Percentiles rank a stretch among this genome's conserved stretches.
phyloP scores from a whole-genome alignment of 164 flowering plant species.

The Vitis rotundifolia region DNA sequence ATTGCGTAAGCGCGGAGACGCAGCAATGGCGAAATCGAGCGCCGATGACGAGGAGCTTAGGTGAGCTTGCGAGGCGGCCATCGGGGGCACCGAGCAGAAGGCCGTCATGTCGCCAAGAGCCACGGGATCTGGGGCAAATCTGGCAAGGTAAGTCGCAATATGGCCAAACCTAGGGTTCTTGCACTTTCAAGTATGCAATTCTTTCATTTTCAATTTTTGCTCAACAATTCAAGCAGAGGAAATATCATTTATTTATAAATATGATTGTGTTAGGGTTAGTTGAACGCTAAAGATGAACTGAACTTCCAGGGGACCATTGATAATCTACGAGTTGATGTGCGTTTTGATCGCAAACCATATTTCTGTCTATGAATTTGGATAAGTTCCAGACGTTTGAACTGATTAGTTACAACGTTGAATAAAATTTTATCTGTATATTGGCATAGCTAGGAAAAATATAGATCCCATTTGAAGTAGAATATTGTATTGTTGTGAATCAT shows the following conservation, averaged over 20 bases:
- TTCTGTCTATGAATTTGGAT: neutral
- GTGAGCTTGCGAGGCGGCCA: conserved; percentile 86
- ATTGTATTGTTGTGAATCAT: neutral
- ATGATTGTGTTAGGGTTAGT: too few species aligned
- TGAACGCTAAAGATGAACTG: too few species aligned
- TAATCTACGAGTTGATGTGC: too few species aligned
- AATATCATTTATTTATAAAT: too few species aligned
- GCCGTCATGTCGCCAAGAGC: conserved; percentile 87
- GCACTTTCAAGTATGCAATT: conserved; percentile 70
- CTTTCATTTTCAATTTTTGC: neutral
- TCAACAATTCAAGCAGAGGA: too few species aligned
- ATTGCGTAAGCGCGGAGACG: too few species aligned
- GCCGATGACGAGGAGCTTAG: conserved; percentile 90
- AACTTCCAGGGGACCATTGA: too few species aligned
- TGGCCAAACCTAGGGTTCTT: conserved; percentile 96
- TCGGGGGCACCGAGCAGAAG: conserved; percentile 83
- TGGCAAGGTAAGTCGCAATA: conserved; percentile 69
- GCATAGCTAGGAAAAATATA: neutral
- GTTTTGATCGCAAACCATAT: too few species aligned
- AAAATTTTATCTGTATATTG: neutral
- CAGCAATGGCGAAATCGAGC: conserved; percentile 90
- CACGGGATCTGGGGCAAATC: conserved; percentile 93
- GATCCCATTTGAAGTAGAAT: neutral
- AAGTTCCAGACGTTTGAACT: neutral
- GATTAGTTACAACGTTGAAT: neutral